Percentiles rank a stretch among this genome's conserved stretches.
Conservation (phyloP, 2,329 filamentous ascomycete species). For the Colletotrichum musicola region DNA sequence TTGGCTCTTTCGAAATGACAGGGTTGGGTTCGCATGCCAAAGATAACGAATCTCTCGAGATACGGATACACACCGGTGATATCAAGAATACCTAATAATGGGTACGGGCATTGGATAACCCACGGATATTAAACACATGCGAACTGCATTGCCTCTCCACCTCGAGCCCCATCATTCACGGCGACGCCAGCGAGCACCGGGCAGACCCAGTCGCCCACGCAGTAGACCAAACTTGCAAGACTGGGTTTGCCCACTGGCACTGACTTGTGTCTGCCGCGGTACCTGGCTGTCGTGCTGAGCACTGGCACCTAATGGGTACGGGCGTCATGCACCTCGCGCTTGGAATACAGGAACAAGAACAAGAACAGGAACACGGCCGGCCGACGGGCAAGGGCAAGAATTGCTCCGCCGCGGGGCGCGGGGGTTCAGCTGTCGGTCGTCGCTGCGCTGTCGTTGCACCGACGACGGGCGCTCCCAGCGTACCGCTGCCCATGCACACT, state of each 20-base stretch:
- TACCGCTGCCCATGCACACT: too few relatives aligned
- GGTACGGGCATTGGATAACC: neutral
- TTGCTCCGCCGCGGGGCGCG: conserved; percentile 26
- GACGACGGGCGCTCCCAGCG: neutral
- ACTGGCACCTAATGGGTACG: conserved; percentile 23
- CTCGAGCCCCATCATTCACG: conserved; percentile 21
- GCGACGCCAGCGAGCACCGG: conserved; percentile 5
- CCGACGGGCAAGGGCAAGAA: conserved; percentile 17
- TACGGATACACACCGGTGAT: conserved; percentile 15
- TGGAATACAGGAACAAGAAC: conserved; percentile 27
- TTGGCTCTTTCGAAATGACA: conserved; percentile 17
- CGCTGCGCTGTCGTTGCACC: neutral
- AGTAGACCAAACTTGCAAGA: conserved; percentile 14
- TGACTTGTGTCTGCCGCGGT: conserved; percentile 32
- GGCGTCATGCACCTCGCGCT: conserved; percentile 23
- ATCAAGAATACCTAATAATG: conserved; percentile 15
- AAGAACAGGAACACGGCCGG: conserved; percentile 20
- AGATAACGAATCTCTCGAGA: conserved; percentile 30
- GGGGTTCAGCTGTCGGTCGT: conserved; percentile 16
- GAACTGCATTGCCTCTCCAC: conserved; percentile 31
- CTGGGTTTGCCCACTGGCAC: neutral
- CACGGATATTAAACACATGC: conserved; percentile 35
- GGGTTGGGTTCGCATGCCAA: conserved; percentile 12
- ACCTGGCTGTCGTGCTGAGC: conserved; percentile 22
- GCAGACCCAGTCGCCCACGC: neutral